Base-by-base conservation (phyloP, 2,329 filamentous ascomycete genomes). In the Fonsecaea pedrosoi region DNA sequence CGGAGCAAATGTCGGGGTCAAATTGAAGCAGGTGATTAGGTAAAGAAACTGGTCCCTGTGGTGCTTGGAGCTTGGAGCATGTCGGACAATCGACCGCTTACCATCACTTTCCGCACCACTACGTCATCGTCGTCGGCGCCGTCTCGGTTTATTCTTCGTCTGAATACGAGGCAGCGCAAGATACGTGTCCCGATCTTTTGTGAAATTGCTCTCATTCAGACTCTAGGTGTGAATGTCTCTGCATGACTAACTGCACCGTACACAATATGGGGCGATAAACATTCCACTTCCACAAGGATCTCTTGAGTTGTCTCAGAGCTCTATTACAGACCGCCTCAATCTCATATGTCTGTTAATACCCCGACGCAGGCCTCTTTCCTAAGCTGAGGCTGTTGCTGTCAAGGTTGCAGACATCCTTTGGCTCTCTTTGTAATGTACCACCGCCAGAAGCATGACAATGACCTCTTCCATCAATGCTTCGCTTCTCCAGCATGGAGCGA, bases 391-490 rank as follows among this genome's bases (percentile, higher is more conserved):
- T 8, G 59, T 2, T 35, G 34, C 2, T 21, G 13, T 18, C 6
- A 32, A 32, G 32, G 48, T 18, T 3, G 45, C 4, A 38, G 13
- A 38, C 4, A 54, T 40, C 35, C 59, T 54, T 25, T 61, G 55
- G 9, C 35, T 45, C 37, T 65, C 50, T 34, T 55, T 63, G 30
- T 48, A 63, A 21, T 57, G 53, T 2, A 37, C 9, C 18, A 63
- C 60, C 2, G 53, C 60, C 15, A 63, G 50, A 25, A 38, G 37
- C 25, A 50, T 32, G 53, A 57, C 34, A 21, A 63, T 10, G n/a
- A 57, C 54, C 42, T 63, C 60, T 12, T 63, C 60, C 40, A 37
- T 37, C 37, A 53, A 0, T 2, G 8, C 53, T 1, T 57, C 60
- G 4, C 35, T 63, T 12, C n/a, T 56, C 53, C 25, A 48, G n/a